Percentiles rank a stretch among this genome's conserved stretches.
These are phyloP conservation scores for Lizonia empirigonia DNA, from an alignment of 2,329 filamentous ascomycete species.

Conservation along the genomic window DNA sequence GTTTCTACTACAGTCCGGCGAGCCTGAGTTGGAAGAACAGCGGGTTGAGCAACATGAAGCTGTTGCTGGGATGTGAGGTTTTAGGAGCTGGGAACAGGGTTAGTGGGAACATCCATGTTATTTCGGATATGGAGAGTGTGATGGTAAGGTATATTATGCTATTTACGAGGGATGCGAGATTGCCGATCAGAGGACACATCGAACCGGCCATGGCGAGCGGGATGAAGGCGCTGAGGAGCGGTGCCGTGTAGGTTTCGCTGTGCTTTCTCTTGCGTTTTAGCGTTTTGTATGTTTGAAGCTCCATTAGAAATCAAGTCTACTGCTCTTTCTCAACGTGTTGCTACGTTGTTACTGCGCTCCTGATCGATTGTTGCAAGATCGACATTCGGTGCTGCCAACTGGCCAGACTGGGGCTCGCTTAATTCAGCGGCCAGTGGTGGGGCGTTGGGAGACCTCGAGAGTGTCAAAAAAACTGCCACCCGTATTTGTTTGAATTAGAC, in stretches of 20 bases:
- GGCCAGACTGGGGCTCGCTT: conserved; percentile 2
- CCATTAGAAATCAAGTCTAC: neutral
- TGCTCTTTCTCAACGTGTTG: neutral
- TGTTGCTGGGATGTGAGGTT: conserved; percentile 42
- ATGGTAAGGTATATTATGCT: conserved; percentile 47
- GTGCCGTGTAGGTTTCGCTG: conserved; percentile 10
- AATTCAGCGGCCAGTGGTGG: neutral
- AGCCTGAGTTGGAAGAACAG: conserved; percentile 34
- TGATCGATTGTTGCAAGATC: neutral
- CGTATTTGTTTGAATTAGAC: neutral
- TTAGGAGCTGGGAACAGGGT: conserved; percentile 26
- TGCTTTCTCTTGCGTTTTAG: neutral
- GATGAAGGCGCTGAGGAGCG: conserved; percentile 27
- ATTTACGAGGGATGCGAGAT: conserved; percentile 17
- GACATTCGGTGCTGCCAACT: neutral
- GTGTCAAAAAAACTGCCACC: neutral
- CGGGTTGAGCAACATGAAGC: conserved; percentile 32
- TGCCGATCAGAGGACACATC: conserved; percentile 30
- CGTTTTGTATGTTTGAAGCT: too few relatives aligned
- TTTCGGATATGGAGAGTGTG: conserved; percentile 33
- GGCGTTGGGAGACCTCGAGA: neutral
- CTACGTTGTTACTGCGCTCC: neutral
- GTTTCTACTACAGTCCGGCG: conserved; percentile 30
- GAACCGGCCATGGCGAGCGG: conserved; percentile 30
- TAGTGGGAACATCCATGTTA: conserved; percentile 31